A percentile compares a stretch with the other conserved stretches of the same genome.
These are phyloP conservation scores for Irpex sp. DNA, from an alignment of 1,284 basidiomycete genomes.

Conservation along the genomic window DNA sequence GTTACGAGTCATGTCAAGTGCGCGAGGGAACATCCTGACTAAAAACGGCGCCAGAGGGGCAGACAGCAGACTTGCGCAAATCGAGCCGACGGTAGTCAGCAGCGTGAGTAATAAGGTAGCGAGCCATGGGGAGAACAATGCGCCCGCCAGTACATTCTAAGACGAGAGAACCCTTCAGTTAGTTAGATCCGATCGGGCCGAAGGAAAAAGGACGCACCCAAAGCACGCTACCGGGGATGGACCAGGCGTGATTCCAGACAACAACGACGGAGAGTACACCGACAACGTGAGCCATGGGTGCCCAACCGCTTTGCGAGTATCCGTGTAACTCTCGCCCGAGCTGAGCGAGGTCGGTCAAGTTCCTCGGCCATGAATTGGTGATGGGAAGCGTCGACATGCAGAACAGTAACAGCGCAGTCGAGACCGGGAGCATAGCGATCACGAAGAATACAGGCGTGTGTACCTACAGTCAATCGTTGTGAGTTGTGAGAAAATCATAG, in stretches of 20 bases:
- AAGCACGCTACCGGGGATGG: conserved; percentile 85
- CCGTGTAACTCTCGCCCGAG: conserved; percentile 71
- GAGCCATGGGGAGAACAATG: conserved; percentile 75
- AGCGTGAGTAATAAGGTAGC: conserved; percentile 77
- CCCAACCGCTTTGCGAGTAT: conserved; percentile 68
- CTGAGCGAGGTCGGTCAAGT: conserved; percentile 68
- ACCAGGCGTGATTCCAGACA: conserved; percentile 94
- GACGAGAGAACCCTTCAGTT: neutral
- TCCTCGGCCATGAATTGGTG: conserved; percentile 71
- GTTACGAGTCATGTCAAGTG: conserved; percentile 74
- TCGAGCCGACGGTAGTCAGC: conserved; percentile 84
- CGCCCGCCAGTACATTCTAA: conserved; percentile 88
- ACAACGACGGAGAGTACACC: conserved; percentile 83
- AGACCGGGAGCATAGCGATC: conserved; percentile 63
- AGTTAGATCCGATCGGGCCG: neutral
- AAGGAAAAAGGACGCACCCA: conserved; percentile 54
- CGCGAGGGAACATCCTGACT: conserved; percentile 75
- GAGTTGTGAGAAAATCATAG: neutral
- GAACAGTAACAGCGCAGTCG: conserved; percentile 47
- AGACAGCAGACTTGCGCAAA: conserved; percentile 74
- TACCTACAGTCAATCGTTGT: conserved; percentile 34
- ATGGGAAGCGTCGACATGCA: conserved; percentile 63
- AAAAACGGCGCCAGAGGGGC: conserved; percentile 84
- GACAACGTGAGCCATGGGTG: conserved; percentile 65
- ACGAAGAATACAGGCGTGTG: conserved; percentile 65